Evolutionary conservation across 345 rosid species (phyloP), one percentile per base, ranked within the genome.

Genomic region (Gossypium sturtianum): DNA sequence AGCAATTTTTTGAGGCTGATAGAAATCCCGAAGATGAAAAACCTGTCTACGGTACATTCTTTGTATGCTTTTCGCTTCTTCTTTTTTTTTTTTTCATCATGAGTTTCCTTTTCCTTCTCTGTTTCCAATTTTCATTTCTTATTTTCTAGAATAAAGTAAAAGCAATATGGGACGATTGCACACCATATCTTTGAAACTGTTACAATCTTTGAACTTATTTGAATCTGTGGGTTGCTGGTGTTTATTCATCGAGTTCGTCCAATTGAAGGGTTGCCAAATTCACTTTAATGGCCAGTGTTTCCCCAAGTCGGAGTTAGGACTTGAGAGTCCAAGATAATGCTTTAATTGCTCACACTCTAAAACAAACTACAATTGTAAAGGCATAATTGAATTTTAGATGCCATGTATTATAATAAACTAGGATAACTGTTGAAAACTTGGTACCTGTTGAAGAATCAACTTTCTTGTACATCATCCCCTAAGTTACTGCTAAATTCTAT

Each of bases 1-100:
- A 90, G 87, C 90, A 89, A 56, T 90, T 94, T 83, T 91, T 94
- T 25, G 98, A 91, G 84, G 81, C 82, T 3, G 93, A 93, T 27
- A 84, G 97, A 77, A 84, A 72, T 73, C 82, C 78, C 6, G 98
- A 89, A 43, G 93, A 89, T 67, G 92, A 85, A 9, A 90, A 88
- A 53, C 93, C 88, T 19, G 79, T 85, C 74, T 94, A 94, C 41
- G 98, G 98, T 91, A 86, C 16, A 19, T 60, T 12, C 34, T 2
- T 59, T 38, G 11, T 52, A 4, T 47, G 4, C 45, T n/a, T 23
- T 49, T 64, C 27, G 9, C 23, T 10, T 19, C 23, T 12, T 9
- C 23, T 12, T 38, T 25, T 2, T 12, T 15, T 47, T 13, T 45
- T 38, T 1, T 6, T 17, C 23, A 15, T 47, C 59, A 6, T 29